A percentile compares a stretch with the other conserved stretches of the same genome.
phyloP scores from a whole-genome alignment of 179 eudicot species.

The Carnegiea gigantea region DNA sequence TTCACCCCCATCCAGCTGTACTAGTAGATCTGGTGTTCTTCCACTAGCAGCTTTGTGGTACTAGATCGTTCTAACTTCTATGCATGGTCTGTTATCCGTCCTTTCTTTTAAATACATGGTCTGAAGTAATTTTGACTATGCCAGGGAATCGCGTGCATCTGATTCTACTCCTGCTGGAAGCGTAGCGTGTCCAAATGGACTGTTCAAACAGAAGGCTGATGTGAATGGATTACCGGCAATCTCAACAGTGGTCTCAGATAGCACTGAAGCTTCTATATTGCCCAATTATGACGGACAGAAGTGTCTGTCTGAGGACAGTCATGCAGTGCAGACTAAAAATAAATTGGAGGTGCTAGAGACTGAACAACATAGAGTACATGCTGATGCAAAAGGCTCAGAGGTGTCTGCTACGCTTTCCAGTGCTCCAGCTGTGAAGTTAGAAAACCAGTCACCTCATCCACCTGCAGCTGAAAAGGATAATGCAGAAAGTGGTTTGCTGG shows the following conservation, averaged over 20 bases:
- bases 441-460: conserved; percentile 21
- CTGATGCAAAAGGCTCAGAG: conserved; percentile 27
- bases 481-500: conserved; percentile 15
- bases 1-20: conserved; percentile 72
- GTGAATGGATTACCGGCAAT: conserved; percentile 31
- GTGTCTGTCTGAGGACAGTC: conserved; percentile 29
- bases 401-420: conserved; percentile 35
- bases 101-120: neutral
- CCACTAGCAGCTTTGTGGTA: conserved; percentile 95
- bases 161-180: conserved; percentile 44
- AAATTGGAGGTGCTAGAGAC: conserved; percentile 39
- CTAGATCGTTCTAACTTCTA: neutral
- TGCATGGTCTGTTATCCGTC: neutral
- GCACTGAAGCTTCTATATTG: conserved; percentile 30
- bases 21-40: conserved; percentile 70
- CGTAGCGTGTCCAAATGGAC: conserved; percentile 48
- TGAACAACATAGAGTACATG: conserved; percentile 33
- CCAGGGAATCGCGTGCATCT: conserved; percentile 77
- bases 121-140: conserved; percentile 16
- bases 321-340: conserved; percentile 32
- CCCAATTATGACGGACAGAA: conserved; percentile 44
- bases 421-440: conserved; percentile 23
- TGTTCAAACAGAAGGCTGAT: conserved; percentile 52
- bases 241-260: conserved; percentile 40
- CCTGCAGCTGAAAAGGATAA: conserved; percentile 17